Evolutionary conservation across 2,329 filamentous ascomycete species (phyloP).

Genomic region (Ophiostoma perfectum): DNA sequence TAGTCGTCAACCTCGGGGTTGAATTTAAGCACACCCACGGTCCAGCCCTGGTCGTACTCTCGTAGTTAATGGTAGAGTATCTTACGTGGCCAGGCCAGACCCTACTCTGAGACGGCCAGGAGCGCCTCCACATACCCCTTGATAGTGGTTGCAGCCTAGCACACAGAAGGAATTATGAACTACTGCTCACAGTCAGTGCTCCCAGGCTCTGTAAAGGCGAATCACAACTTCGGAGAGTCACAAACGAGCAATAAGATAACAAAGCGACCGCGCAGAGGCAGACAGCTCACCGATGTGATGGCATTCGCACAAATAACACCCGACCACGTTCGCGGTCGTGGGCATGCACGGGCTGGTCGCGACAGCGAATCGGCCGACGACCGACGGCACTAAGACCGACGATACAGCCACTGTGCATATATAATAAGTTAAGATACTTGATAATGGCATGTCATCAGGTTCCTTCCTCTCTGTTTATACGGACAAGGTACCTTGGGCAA

Average conservation of each 20-base stretch:
- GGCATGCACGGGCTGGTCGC: neutral
- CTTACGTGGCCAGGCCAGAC: constrained; percentile 3
- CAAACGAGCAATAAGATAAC: too few relatives aligned
- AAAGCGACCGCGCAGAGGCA: too few relatives aligned
- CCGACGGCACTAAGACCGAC: neutral
- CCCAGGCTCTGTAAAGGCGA: neutral
- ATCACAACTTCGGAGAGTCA: too few relatives aligned
- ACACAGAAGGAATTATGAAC: neutral
- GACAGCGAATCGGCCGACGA: neutral
- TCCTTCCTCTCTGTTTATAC: neutral
- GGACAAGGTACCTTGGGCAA: neutral
- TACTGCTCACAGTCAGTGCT: neutral
- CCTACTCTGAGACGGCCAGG: neutral
- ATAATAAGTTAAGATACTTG: neutral
- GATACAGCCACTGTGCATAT: neutral
- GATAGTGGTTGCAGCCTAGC: neutral
- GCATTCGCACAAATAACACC: neutral
- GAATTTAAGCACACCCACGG: neutral
- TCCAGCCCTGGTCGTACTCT: too few relatives aligned
- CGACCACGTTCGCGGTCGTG: neutral
- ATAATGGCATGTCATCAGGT: neutral
- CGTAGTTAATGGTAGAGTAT: neutral
- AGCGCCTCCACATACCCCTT: constrained; percentile 1
- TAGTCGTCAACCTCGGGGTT: neutral
- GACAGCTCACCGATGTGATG: neutral